Evolutionary conservation across 257 asterid species (phyloP).

Genomic region (Avicennia marina): DNA sequence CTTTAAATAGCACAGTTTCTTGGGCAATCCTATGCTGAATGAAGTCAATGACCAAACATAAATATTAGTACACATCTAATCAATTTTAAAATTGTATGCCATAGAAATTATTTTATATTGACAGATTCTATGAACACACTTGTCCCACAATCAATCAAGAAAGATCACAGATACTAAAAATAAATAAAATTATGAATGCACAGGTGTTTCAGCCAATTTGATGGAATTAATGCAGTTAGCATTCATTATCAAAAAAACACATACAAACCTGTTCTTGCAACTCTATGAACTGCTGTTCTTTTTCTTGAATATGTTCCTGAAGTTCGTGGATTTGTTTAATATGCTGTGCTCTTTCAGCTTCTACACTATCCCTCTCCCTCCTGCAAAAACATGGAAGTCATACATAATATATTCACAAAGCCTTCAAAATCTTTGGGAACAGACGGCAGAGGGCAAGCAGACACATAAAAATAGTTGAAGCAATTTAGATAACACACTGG

Average conservation of each 20-base stretch:
- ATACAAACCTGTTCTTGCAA: conserved; percentile 70
- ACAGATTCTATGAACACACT: no score
- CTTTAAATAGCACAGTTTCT: conserved; percentile 59
- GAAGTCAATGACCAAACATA: conserved; percentile 10
- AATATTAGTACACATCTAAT: conserved; percentile 4
- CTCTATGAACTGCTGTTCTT: conserved; percentile 64
- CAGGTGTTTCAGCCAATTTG: no score
- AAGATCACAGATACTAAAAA: no score
- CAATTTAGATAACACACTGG: no score
- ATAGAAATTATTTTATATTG: background rate
- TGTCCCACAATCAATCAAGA: no score
- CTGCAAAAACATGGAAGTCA: conserved; percentile 29
- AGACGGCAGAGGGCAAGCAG: background rate
- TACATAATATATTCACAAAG: background rate
- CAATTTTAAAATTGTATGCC: background rate
- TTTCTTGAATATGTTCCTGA: conserved; percentile 80
- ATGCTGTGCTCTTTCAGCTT: conserved; percentile 76
- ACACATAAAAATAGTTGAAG: background rate
- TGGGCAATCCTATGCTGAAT: conserved; percentile 76
- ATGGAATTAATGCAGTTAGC: no score
- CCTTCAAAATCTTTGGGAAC: background rate
- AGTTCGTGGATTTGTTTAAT: conserved; percentile 78
- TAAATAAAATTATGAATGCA: no score
- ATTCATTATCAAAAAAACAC: no score
- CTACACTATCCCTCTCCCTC: conserved; percentile 71